A percentile compares a stretch with the other conserved stretches of the same genome.
Conservation (phyloP, 306 rosid genomes). For the Prunus fruticosa region DNA sequence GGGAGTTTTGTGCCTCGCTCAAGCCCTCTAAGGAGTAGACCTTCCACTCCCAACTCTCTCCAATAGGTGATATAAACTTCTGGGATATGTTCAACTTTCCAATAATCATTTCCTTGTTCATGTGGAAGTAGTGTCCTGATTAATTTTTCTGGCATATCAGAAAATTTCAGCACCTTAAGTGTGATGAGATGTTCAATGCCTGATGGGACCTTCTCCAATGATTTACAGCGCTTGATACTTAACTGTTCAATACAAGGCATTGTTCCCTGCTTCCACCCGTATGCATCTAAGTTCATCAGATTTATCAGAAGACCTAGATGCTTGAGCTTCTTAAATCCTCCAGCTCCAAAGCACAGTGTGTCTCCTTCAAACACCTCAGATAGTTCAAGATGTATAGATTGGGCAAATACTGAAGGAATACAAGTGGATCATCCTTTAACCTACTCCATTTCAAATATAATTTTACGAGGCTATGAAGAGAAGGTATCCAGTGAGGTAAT, state of each 20-base stretch:
- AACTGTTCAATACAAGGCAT: constrained; percentile 13
- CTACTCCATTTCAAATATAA: constrained; percentile 23
- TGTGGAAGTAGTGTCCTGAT: constrained; percentile 3
- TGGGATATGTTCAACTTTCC: constrained; percentile 10
- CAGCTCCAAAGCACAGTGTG: neutral
- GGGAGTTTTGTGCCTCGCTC: no score
- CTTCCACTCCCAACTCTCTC: constrained; percentile 12
- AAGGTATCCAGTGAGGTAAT: constrained; percentile 31
- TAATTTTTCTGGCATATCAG: constrained; percentile 20
- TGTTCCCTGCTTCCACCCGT: constrained; percentile 4
- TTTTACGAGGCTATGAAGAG: constrained; percentile 16
- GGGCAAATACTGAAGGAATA: constrained; percentile 19
- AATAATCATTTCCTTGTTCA: neutral
- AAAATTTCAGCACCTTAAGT: constrained; percentile 12
- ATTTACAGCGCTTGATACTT: constrained; percentile 16
- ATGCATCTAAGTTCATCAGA: neutral
- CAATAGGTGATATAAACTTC: constrained; percentile 15
- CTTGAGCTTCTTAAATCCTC: constrained; percentile 17
- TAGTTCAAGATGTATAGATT: constrained; percentile 16
- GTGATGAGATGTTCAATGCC: constrained; percentile 21
- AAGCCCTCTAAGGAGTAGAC: constrained; percentile 6
- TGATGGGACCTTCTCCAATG: constrained; percentile 13
- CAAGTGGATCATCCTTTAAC: constrained; percentile 26
- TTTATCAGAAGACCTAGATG: neutral
- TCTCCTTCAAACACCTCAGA: constrained; percentile 8